Conservation (phyloP, 139 green algal species). For the Volvox reticuliferus region DNA sequence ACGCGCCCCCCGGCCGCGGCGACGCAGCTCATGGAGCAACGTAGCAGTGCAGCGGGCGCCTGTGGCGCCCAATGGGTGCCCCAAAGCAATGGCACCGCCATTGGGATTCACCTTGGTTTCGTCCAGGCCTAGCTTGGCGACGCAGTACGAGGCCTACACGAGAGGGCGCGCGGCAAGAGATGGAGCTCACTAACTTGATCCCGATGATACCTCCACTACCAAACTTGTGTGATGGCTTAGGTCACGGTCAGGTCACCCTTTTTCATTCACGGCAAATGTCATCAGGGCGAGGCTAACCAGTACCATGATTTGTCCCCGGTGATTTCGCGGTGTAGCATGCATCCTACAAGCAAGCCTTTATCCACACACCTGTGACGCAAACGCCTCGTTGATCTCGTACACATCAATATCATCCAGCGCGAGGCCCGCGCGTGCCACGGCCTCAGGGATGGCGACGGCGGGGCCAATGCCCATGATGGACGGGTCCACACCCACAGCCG, state of each 20-base stretch:
- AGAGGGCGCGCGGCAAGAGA: no score
- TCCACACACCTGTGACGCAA: conserved; percentile 81
- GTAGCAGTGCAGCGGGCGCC: conserved; percentile 90
- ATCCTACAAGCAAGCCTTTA: no score
- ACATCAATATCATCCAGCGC: conserved; percentile 95
- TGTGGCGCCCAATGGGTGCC: conserved; percentile 95
- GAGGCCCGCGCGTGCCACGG: conserved; percentile 83
- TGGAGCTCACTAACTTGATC: no score
- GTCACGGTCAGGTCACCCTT: no score
- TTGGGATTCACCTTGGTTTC: conserved; percentile 95
- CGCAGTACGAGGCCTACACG: conserved; percentile 91
- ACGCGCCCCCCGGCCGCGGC: conserved; percentile 83
- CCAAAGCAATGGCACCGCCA: conserved; percentile 97
- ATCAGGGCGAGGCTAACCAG: no score
- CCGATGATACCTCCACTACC: no score
- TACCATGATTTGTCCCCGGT: no score
- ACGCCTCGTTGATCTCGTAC: conserved; percentile 99
- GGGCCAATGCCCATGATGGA: conserved; percentile 98
- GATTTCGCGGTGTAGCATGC: no score
- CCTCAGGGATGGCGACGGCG: conserved; percentile 95
- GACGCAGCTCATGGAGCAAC: conserved; percentile 96
- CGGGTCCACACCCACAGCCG: conserved; percentile 93
- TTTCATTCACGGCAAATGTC: no score
- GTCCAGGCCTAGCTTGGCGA: conserved; percentile 91
- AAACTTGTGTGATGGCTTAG: no score